Conservation (phyloP, 1,284 basidiomycete species). For the Psilocybe mexicana region DNA sequence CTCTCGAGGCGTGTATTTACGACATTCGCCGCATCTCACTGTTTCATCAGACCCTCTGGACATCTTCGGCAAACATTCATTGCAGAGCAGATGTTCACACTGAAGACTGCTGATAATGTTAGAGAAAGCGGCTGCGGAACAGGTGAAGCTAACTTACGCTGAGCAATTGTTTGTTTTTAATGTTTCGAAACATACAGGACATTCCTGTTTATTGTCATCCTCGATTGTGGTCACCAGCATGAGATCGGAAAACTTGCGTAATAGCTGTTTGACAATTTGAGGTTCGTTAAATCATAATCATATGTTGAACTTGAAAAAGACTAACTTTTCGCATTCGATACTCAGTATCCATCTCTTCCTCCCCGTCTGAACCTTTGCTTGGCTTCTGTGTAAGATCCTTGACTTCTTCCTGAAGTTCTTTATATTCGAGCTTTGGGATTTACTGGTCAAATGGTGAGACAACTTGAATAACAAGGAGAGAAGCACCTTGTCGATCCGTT, state of each 20-base stretch:
- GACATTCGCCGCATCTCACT: conserved; percentile 44
- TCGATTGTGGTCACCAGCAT: conserved; percentile 42
- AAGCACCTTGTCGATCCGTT: conserved; percentile 25
- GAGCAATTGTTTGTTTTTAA: conserved; percentile 38
- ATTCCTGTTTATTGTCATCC: conserved; percentile 39
- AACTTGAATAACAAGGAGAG: not conserved
- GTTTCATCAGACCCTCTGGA: conserved; percentile 30
- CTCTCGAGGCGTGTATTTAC: conserved; percentile 31
- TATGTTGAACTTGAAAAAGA: not conserved
- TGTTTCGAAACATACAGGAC: conserved; percentile 43
- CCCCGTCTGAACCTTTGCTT: conserved; percentile 1
- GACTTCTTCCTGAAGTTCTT: conserved; percentile 40
- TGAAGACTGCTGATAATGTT: conserved; percentile 32
- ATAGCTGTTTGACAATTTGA: conserved; percentile 32
- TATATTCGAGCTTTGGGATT: conserved; percentile 33
- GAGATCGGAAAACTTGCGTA: conserved; percentile 42
- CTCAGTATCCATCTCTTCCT: conserved; percentile 28
- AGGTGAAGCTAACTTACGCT: conserved; percentile 25
- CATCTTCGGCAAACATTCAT: conserved; percentile 34
- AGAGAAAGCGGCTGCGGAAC: not conserved
- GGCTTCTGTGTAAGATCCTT: conserved; percentile 29
- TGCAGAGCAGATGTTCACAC: conserved; percentile 47
- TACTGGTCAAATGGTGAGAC: not conserved
- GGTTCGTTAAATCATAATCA: too few species aligned
- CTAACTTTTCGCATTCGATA: conserved; percentile 44